These are phyloP conservation scores for Eucalyptus polybractea DNA, from an alignment of 345 rosid species.

Conservation along the genomic window DNA sequence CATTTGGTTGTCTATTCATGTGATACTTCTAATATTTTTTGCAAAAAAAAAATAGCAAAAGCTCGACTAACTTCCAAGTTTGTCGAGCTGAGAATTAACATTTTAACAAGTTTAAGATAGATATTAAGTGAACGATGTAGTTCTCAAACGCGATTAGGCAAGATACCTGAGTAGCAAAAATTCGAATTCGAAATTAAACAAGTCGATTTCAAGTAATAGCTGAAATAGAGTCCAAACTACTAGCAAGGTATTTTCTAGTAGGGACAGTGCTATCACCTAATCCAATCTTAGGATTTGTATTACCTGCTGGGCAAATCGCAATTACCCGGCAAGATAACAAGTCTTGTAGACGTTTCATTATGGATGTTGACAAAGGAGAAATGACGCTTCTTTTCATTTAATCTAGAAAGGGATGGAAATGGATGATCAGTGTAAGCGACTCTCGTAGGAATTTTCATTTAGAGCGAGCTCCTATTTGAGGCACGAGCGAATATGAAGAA, in stretches of 20 bases:
- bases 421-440: not conserved
- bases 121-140: not conserved
- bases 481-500: too few relatives aligned
- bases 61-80: not conserved
- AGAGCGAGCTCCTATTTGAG: not conserved
- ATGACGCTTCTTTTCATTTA: not conserved
- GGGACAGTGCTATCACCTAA: not conserved
- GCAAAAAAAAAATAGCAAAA: not conserved
- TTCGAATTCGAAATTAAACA: too few relatives aligned
- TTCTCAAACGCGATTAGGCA: not conserved
- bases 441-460: not conserved
- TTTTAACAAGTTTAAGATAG: not conserved
- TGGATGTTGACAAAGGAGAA: not conserved
- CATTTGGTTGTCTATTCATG: not conserved
- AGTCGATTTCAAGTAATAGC: accelerated
- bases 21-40: not conserved
- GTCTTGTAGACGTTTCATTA: not conserved
- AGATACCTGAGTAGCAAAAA: not conserved
- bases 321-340: not conserved
- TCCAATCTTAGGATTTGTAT: not conserved
- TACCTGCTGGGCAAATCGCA: not conserved
- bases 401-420: not conserved
- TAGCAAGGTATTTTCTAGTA: not conserved
- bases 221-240: not conserved
- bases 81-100: not conserved